Evolutionary conservation across 257 asterid species (phyloP), one percentile per base, ranked within the genome.

Genomic region (Pogostemon cablin): DNA sequence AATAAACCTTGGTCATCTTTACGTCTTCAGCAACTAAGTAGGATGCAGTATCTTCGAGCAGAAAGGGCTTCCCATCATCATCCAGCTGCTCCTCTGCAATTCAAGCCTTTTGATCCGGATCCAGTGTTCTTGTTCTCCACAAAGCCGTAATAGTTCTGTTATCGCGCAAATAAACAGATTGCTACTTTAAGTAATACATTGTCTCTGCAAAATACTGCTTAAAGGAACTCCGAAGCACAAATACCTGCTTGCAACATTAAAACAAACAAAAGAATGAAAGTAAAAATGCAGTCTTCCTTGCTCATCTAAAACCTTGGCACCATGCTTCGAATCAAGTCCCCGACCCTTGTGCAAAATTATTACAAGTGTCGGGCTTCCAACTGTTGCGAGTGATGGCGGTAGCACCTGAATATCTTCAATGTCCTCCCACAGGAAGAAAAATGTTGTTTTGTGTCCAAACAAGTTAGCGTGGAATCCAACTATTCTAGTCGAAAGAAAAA

Each of bases 341-440:
- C 90, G 89, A 57, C 83, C 93, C 72, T 81, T 83, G 79, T 81
- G 90, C 85, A 93, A 79, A 65, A 93, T 81, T 75, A 93, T 87
- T 58, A 75, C 87, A 39, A 93, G 86, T n/a, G 84, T 65, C 3
- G 98, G 97, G 77, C 97, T 90, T 49, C 97, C 95, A 10, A 90
- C 87, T 3, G 97, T 77, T 39, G 92, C 76, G 10, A 91, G 76
- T 35, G 97, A 90, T 25, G 97, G 96, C 2, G 97, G 84, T 50
- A 86, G 89, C 73, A 86, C 83, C 48, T 81, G 95, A 80, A 93
- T 85, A 75, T 93, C 96, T 76, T 91, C 96, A 10, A 93, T 89
- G 80, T 93, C 98, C 69, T 93, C 97, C 98, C 98, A 93, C 2
- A 90, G 86, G 83, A 93, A 87, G 86, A 81, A 93, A 65, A 93